Conservation (phyloP, 2,329 filamentous ascomycete genomes). For the Mariannaea elegans region DNA sequence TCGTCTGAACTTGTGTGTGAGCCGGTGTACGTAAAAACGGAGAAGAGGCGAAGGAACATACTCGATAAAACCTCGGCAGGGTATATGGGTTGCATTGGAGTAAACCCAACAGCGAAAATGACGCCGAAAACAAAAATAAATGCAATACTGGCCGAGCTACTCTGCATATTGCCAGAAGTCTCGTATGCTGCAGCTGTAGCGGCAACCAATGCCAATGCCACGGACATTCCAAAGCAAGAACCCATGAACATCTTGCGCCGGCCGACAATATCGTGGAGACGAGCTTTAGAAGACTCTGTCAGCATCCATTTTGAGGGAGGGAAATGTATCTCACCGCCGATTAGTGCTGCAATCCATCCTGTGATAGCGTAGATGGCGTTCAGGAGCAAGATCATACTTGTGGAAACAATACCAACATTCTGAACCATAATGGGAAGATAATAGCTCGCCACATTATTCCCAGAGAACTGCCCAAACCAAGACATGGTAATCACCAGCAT, state of each 20-base stretch:
- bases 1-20: slow-evolving; percentile 5
- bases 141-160: slow-evolving; percentile 46
- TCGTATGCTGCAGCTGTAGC: slow-evolving; percentile 46
- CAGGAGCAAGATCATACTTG: slow-evolving; percentile 47
- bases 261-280: slow-evolving; percentile 49
- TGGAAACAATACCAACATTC: slow-evolving; percentile 46
- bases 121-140: slow-evolving; percentile 51
- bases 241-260: slow-evolving; percentile 51
- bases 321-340: slow-evolving; percentile 29
- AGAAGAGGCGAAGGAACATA: background rate
- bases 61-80: slow-evolving; percentile 38
- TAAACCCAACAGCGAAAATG: slow-evolving; percentile 44
- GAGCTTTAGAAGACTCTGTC: slow-evolving; percentile 33
- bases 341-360: slow-evolving; percentile 47
- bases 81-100: slow-evolving; percentile 45
- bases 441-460: slow-evolving; percentile 43
- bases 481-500: slow-evolving; percentile 50
- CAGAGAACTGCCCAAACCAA: slow-evolving; percentile 52
- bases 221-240: slow-evolving; percentile 45
- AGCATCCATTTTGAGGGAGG: background rate
- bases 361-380: slow-evolving; percentile 50
- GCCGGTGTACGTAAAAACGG: background rate
- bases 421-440: slow-evolving; percentile 49
- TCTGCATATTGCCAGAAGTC: slow-evolving; percentile 41
- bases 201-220: slow-evolving; percentile 49